A percentile compares a stretch with the other conserved stretches of the same genome.
These are phyloP conservation scores for Lathyrus oleraceus DNA, from an alignment of 306 rosid genomes.

Conservation along the genomic window DNA sequence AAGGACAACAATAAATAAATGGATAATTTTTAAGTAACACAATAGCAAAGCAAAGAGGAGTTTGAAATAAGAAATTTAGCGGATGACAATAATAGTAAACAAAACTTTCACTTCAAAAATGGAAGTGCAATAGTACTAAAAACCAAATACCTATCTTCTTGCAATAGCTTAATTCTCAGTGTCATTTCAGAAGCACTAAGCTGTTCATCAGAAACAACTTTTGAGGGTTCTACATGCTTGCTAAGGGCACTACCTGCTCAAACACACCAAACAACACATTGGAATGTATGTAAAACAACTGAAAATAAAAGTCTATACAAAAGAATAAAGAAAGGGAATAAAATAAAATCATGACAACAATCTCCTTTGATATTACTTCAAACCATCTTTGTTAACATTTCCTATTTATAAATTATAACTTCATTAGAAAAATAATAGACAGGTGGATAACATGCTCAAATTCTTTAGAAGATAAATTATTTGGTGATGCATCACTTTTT, in stretches of 20 bases:
- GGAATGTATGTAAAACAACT: constrained; percentile 15
- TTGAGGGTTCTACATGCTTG: constrained; percentile 58
- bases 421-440: constrained; percentile 1
- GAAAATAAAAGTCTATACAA: constrained; percentile 20
- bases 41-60: constrained; percentile 24
- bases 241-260: constrained; percentile 67
- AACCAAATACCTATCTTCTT: constrained; percentile 71
- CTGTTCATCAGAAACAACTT: constrained; percentile 62
- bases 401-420: constrained; percentile 16
- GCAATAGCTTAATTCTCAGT: constrained; percentile 79
- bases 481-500: constrained; percentile 2
- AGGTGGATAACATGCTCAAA: neutral
- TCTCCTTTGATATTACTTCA: neutral
- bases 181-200: constrained; percentile 73
- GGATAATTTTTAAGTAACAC: constrained; percentile 16
- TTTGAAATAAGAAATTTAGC: constrained; percentile 16
- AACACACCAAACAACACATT: constrained; percentile 37
- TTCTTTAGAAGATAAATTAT: neutral
- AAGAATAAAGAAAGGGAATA: neutral
- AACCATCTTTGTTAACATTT: neutral
- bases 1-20: constrained; percentile 32
- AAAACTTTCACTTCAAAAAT: neutral
- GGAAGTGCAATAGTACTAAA: constrained; percentile 7
- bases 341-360: constrained; percentile 1
- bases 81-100: neutral